Evolutionary conservation across 805 yeast species (phyloP).

Genomic region (Candida anglica): DNA sequence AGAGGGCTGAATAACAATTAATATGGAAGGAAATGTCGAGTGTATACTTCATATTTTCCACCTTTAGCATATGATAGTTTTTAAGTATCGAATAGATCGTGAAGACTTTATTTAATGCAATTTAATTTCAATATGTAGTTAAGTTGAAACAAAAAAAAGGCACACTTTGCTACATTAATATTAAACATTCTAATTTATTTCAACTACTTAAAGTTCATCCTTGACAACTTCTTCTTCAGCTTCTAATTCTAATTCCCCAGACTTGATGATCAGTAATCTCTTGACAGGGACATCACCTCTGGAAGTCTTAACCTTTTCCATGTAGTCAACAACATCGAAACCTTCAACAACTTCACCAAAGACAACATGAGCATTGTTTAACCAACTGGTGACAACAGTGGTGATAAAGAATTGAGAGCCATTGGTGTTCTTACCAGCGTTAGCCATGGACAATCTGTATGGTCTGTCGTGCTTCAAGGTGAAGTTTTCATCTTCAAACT

Average conservation of each 20-base stretch:
- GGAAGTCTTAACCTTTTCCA: slow-evolving; percentile 80
- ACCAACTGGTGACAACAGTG: slow-evolving; percentile 87
- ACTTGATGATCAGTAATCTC: slow-evolving; percentile 58
- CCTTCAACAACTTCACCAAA: slow-evolving; percentile 94
- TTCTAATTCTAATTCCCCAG: slow-evolving; percentile 60
- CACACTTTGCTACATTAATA: no score
- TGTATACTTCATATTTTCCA: no score
- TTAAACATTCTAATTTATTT: neutral
- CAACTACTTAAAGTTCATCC: slow-evolving; percentile 24
- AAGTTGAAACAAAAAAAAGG: no score
- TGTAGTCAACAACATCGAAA: slow-evolving; percentile 69
- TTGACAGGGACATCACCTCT: slow-evolving; percentile 72
- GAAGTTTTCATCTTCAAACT: slow-evolving; percentile 77
- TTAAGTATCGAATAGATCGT: no score
- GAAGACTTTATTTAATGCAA: no score
- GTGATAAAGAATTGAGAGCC: slow-evolving; percentile 96
- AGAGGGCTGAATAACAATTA: no score
- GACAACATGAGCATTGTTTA: slow-evolving; percentile 92
- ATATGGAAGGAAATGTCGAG: no score
- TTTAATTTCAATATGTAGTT: no score
- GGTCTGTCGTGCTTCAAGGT: slow-evolving; percentile 63
- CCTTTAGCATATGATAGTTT: no score
- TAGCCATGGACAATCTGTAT: slow-evolving; percentile 74
- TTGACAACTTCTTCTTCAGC: slow-evolving; percentile 12
- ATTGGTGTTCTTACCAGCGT: slow-evolving; percentile 73